These are phyloP conservation scores for Solanum chacoense DNA, from an alignment of 305 asterid species.

Conservation along the genomic window DNA sequence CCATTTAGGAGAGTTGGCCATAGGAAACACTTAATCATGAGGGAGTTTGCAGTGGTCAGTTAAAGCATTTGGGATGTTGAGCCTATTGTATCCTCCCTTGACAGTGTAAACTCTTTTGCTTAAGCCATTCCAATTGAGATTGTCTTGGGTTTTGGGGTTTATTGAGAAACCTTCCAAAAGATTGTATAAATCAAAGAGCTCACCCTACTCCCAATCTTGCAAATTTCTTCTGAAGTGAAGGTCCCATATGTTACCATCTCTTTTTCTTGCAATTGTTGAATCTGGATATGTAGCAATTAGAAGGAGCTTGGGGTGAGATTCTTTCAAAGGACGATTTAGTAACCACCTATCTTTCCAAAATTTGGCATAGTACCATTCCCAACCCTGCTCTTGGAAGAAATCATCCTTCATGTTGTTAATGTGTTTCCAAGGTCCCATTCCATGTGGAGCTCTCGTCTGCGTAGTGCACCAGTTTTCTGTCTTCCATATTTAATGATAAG, in stretches of 20 bases:
- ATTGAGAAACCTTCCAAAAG: neutral
- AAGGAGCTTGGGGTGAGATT: neutral
- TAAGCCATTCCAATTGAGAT: neutral
- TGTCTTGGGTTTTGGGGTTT: neutral
- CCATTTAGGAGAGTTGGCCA: neutral
- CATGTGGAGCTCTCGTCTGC: neutral
- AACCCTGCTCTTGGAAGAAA: neutral
- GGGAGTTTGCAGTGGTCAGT: neutral
- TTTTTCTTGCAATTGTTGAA: neutral
- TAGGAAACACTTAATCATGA: neutral
- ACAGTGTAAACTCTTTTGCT: neutral
- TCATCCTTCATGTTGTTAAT: neutral
- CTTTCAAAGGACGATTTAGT: neutral
- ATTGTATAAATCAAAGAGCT: neutral
- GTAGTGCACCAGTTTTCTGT: neutral
- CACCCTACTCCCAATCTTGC: neutral
- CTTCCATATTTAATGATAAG: neutral
- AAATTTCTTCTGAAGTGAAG: neutral
- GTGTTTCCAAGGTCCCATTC: neutral
- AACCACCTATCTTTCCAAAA: neutral
- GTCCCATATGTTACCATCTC: neutral
- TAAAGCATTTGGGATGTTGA: neutral
- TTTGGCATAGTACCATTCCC: neutral
- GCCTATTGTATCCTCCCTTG: neutral
- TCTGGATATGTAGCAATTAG: neutral